Base-by-base conservation (phyloP, 2,329 filamentous ascomycete species). In the Coleophoma crateriformis region DNA sequence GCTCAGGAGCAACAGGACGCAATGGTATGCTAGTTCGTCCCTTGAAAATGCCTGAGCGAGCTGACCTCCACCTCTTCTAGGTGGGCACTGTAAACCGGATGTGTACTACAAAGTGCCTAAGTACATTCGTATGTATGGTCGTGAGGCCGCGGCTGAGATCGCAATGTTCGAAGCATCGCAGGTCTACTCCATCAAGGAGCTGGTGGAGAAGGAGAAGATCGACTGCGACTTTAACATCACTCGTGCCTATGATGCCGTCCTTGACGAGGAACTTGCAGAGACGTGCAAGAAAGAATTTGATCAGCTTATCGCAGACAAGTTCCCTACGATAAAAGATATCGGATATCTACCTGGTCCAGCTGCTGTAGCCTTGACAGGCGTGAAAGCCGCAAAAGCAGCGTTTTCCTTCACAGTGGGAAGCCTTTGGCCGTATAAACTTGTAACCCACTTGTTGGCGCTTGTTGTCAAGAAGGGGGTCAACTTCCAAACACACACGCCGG, bases 351-450 rank as follows among this genome's bases (percentile, higher is more conserved):
- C 45, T 7, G 45, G 33, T 11, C 39, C 47, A 17, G 45, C 41
- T 7, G 48, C 48, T 33, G 51, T 48, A 39, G 27, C 38, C 22
- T 45, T 50, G 45, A 49, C 44, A 14, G 46, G 51, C 22, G 46
- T 54, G 4, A 54, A 51, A 42, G 51, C 41, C 12, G 46, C 49
- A 8, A 32, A 46, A 22, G 48, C 22, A n/a, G 39, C 33, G 10
- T 41, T 39, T 13, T 37, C 46, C 3, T 54, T 37, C 38, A 49
- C 45, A 3, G 51, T 46, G 2, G 51, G 45, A 11, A 34, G 15
- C 13, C 13, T 78, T 19, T 78, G 75, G 74, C 79, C 80, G 2
- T 82, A 82, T 61, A 83, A 83, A 56, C 68, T 82, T 13, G 72
- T 83, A 3, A 66, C 73, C 0, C 71, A 72, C 45, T 70, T 81